These are phyloP conservation scores for Rhytidiadelphus loreus DNA, from an alignment of 225 moss, liverwort and hornwort species.

Conservation along the genomic window DNA sequence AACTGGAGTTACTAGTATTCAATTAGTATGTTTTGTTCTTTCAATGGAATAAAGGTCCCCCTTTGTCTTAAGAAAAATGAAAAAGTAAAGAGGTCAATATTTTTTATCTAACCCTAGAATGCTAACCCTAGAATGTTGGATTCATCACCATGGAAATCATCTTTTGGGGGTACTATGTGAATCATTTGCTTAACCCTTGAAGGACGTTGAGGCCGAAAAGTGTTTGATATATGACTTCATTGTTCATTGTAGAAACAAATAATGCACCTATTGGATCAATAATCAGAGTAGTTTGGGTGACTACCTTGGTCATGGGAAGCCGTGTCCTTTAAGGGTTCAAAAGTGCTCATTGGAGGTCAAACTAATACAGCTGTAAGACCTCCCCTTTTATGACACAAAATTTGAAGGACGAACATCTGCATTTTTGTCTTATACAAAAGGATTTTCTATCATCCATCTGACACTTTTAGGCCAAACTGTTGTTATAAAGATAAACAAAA, in stretches of 20 bases:
- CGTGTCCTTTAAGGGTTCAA: too few relatives aligned
- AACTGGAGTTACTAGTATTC: neutral
- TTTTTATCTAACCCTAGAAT: too few relatives aligned
- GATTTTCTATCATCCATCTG: rapidly evolving
- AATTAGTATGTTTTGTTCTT: neutral
- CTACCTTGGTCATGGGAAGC: too few relatives aligned
- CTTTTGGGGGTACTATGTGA: too few relatives aligned
- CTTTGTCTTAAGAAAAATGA: too few relatives aligned
- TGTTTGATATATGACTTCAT: too few relatives aligned
- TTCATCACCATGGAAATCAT: too few relatives aligned
- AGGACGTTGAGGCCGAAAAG: too few relatives aligned
- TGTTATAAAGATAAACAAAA: neutral
- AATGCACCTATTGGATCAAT: too few relatives aligned
- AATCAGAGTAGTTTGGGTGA: too few relatives aligned
- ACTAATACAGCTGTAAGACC: neutral
- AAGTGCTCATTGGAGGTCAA: neutral
- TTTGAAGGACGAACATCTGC: rapidly evolving
- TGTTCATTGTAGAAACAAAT: too few relatives aligned
- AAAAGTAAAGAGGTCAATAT: neutral
- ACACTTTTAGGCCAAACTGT: rapidly evolving
- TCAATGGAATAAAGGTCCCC: neutral
- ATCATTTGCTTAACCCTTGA: too few relatives aligned
- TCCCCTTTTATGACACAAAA: neutral
- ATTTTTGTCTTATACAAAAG: neutral
- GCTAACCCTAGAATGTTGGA: rapidly evolving